Evolutionary conservation across 1,139 yeast genomes (phyloP), one percentile per base, ranked within the genome.

Genomic region (Candida frijolesensis): DNA sequence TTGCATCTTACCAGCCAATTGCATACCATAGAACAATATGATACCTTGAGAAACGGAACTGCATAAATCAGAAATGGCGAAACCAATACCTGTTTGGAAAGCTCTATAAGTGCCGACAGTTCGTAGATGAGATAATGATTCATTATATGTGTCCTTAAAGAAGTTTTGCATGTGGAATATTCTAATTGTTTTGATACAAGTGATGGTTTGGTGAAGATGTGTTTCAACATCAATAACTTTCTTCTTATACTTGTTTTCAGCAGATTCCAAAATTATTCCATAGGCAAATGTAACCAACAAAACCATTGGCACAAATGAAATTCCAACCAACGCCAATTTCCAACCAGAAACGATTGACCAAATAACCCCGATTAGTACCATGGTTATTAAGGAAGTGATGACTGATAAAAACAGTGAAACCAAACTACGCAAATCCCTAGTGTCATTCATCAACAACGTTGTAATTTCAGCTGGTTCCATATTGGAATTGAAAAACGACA

Each of bases 261-360:
- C 74, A 10, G 58, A 62, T 55, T 80, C 82, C 47, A 85, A 65
- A 2, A 84, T 45, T 1, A 61, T 56, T 1, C 90, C 83, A 62
- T 84, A 87, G 1, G 77, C 49, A 1, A 71, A 65, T 3, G 90
- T 80, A 5, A 82, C 66, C 0, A 80, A 16, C 2, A 78, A 66
- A 50, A 87, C 82, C 25, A 82, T 57, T 0, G 96, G 95, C 9
- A 88, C 78, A 63, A 91, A 75, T 0, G 96, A 77, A 9, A 91
- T 60, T 1, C 96, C 95, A 1, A 89, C 94, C 14, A 92, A 68
- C 1, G 97, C 82, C 45, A 94, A 71, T 59, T 85, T 87, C 98
- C 98, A 94, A 0, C 97, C 96, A n/a, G 78, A 63, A 0, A 76
- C 75, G 5, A 90, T 57, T 0, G 97, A 84, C 97, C 98, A 92